These are phyloP conservation scores for Coniosporium tulheliwenetii DNA, from an alignment of 2,329 filamentous ascomycete genomes.

Conservation along the genomic window DNA sequence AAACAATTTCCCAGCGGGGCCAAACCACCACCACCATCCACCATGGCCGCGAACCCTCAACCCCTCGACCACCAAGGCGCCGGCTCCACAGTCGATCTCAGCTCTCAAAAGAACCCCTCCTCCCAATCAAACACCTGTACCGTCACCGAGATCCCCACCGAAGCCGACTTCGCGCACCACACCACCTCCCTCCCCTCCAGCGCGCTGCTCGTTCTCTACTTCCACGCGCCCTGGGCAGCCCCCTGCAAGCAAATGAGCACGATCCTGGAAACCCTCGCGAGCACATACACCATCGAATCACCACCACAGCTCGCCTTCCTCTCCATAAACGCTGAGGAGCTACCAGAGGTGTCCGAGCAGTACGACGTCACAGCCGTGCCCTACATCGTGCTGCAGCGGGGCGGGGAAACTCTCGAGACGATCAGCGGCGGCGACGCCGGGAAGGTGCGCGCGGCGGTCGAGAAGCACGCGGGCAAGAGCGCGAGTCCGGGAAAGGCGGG, in stretches of 20 bases:
- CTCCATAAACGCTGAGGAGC: slow-evolving; percentile 83
- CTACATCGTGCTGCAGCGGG: slow-evolving; percentile 70
- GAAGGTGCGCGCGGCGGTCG: slow-evolving; percentile 73
- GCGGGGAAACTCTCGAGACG: slow-evolving; percentile 62
- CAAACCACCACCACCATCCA: too few relatives aligned
- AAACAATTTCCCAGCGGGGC: too few relatives aligned
- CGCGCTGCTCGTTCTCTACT: slow-evolving; percentile 73
- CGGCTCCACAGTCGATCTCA: not conserved
- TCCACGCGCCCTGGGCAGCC: slow-evolving; percentile 92
- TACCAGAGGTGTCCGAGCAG: slow-evolving; percentile 77
- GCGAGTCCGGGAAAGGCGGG: slow-evolving; percentile 18
- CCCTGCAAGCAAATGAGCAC: slow-evolving; percentile 90
- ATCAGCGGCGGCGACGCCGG: slow-evolving; percentile 81
- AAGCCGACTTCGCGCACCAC: slow-evolving; percentile 57
- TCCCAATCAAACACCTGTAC: slow-evolving; percentile 19
- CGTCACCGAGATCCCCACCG: slow-evolving; percentile 60
- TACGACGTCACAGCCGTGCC: slow-evolving; percentile 94
- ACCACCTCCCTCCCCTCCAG: slow-evolving; percentile 49
- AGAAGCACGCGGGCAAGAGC: slow-evolving; percentile 51
- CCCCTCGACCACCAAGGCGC: slow-evolving; percentile 1
- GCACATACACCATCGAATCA: slow-evolving; percentile 59
- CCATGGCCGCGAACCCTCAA: not conserved
- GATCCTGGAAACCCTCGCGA: slow-evolving; percentile 71
- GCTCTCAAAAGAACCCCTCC: not conserved
- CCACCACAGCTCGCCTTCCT: slow-evolving; percentile 65